A percentile compares a stretch with the other conserved stretches of the same genome.
Conservation (phyloP, 805 yeast species). For the Cyberlindnera euphorbiae region DNA sequence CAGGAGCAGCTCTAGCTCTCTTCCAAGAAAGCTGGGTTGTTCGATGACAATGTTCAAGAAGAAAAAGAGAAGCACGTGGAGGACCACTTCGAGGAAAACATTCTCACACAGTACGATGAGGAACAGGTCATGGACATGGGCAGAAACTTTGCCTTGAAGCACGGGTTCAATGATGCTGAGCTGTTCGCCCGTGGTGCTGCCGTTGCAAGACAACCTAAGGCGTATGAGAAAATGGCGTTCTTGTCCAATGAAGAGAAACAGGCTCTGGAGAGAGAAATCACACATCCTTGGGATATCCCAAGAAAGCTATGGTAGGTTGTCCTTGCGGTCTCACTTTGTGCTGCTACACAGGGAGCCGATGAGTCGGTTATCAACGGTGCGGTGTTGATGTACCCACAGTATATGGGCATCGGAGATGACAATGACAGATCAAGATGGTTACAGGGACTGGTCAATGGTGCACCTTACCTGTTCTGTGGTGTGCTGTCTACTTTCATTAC, state of each 20-base stretch:
- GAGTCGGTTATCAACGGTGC: conserved; percentile 76
- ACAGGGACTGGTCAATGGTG: conserved; percentile 61
- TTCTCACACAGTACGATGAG: conserved; percentile 54
- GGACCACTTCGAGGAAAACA: no score
- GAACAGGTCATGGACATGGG: conserved; percentile 69
- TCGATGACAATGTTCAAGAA: no score
- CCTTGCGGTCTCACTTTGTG: conserved; percentile 68
- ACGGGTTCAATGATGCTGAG: conserved; percentile 42
- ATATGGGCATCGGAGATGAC: conserved; percentile 45
- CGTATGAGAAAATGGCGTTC: conserved; percentile 53
- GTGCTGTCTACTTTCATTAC: conserved; percentile 59
- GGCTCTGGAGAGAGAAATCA: conserved; percentile 41
- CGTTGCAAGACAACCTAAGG: conserved; percentile 56
- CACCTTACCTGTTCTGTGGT: conserved; percentile 66
- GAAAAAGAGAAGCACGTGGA: no score
- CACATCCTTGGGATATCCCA: conserved; percentile 41
- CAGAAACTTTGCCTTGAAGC: conserved; percentile 53
- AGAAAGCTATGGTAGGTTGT: conserved; percentile 49
- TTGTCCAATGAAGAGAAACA: conserved; percentile 51
- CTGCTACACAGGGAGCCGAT: conserved; percentile 79
- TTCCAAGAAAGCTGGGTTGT: no score
- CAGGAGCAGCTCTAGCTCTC: no score
- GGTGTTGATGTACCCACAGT: conserved; percentile 51
- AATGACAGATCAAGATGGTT: conserved; percentile 49
- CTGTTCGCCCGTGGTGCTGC: conserved; percentile 65